Base-by-base conservation (phyloP, 2,329 filamentous ascomycete genomes). In the Teratosphaeria pseudoeucalypti region DNA sequence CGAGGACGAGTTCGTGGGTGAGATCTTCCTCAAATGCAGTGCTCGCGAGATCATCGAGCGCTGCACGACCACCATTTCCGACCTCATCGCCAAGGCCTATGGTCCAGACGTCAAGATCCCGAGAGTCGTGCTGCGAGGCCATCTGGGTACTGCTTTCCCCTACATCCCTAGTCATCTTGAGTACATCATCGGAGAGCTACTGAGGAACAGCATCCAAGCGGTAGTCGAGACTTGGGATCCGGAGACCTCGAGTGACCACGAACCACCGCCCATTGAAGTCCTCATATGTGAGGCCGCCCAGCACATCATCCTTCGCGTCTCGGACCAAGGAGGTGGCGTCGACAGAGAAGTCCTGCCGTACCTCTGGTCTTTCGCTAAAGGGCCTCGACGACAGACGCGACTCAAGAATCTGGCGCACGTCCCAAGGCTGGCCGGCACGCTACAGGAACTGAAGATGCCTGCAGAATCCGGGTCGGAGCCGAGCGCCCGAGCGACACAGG, bases 301-400 rank as follows among this genome's bases (percentile, higher is more conserved):
- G 72, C 91, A 97, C 76, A 90, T 97, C 68, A 96, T 96, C 64
- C 92, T 99, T 73, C 85, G 94, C 52, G 90, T 99, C 52, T 97
- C 92, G 0, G 95, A 99, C 71, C 91, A 91, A 72, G 94, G 92
- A 55, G 94, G 95, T 62, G 94, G 95, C 39, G 90, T 99, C 58
- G 87, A 91, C 0, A 84, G 86, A 55, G 89, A 94, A 52, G 84
- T 92, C 60, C 78, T 96, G 26, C 92, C 92, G 0, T 88, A 95
- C 71, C 81, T 99, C 6, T 99, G 95, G 94, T 95, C 91, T 29
- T 99, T 99, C 73, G 91, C 86, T 75, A 97, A 97, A 75, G 92
- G 92, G 0, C 90, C 92, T 1, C 85, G 90, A 39, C 88, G 85
- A 60, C 81, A 87, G 65, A 82, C 85, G 61, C 85, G 90, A 3